These are phyloP conservation scores for Nakazawaea pomicola DNA, from an alignment of 805 yeast species.

Conservation along the genomic window DNA sequence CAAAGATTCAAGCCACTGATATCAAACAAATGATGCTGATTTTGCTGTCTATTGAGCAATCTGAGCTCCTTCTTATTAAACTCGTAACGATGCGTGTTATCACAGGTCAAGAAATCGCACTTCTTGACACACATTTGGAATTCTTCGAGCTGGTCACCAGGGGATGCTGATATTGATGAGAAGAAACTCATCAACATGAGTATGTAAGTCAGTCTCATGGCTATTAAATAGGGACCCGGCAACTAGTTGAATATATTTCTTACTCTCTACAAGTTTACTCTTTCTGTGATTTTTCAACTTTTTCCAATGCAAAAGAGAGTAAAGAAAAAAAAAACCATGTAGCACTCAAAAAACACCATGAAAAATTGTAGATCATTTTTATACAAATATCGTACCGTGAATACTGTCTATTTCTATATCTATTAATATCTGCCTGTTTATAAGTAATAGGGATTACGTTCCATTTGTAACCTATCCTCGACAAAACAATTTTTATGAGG, in stretches of 20 bases:
- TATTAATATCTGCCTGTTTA: too few relatives aligned
- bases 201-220: background rate
- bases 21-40: constrained; percentile 32
- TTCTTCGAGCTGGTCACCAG: constrained; percentile 57
- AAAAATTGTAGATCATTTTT: too few relatives aligned
- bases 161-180: constrained; percentile 34
- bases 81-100: constrained; percentile 23
- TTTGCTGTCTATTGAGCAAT: constrained; percentile 24
- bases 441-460: background rate
- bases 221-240: too few relatives aligned
- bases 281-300: too few relatives aligned
- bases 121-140: constrained; percentile 51
- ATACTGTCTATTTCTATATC: too few relatives aligned
- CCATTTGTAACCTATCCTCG: background rate
- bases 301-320: too few relatives aligned
- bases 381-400: too few relatives aligned
- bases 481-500: constrained; percentile 2
- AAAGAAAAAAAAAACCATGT: too few relatives aligned
- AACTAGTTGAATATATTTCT: too few relatives aligned
- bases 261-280: too few relatives aligned
- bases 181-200: background rate
- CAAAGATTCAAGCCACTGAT: constrained; percentile 34
- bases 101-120: constrained; percentile 36
- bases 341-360: too few relatives aligned
- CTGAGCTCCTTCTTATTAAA: constrained; percentile 17